phyloP scores from a whole-genome alignment of 2,329 filamentous ascomycete species.

The Graphiopsis chlorocephala region DNA sequence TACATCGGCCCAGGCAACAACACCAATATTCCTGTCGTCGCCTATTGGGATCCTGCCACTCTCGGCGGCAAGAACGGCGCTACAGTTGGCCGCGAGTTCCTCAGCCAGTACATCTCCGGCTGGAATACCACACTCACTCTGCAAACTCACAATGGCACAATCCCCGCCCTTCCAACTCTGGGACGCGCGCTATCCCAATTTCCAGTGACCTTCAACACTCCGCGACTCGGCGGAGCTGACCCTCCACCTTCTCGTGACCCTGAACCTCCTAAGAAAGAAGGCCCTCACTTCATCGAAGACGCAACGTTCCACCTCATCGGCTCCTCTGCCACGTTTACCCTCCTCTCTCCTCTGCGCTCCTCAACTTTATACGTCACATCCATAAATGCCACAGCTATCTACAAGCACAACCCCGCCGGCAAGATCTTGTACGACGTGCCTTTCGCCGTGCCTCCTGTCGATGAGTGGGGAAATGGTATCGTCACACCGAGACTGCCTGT shows the following conservation, averaged over 20 bases:
- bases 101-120: conserved; percentile 86
- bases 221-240: conserved; percentile 61
- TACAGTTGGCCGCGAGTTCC: conserved; percentile 64
- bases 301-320: conserved; percentile 83
- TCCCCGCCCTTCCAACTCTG: conserved; percentile 70
- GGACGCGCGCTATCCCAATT: conserved; percentile 71
- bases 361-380: conserved; percentile 74
- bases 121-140: conserved; percentile 79
- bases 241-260: conserved; percentile 30
- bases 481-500: conserved; percentile 77
- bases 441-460: conserved; percentile 68
- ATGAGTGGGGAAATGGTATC: conserved; percentile 44
- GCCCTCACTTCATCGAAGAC: conserved; percentile 72
- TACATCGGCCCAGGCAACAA: conserved; percentile 69
- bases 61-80: conserved; percentile 61
- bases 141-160: conserved; percentile 65
- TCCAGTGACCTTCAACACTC: conserved; percentile 68
- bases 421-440: conserved; percentile 71
- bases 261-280: conserved; percentile 43
- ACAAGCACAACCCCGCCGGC: conserved; percentile 74
- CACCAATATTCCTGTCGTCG: conserved; percentile 63
- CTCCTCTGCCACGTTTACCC: conserved; percentile 79
- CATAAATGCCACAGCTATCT: conserved; percentile 81
- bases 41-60: conserved; percentile 69
- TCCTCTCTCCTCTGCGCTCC: conserved; percentile 72